Evolutionary conservation across 164 flowering plant species (phyloP).

Genomic region (Brasenia schreberi): DNA sequence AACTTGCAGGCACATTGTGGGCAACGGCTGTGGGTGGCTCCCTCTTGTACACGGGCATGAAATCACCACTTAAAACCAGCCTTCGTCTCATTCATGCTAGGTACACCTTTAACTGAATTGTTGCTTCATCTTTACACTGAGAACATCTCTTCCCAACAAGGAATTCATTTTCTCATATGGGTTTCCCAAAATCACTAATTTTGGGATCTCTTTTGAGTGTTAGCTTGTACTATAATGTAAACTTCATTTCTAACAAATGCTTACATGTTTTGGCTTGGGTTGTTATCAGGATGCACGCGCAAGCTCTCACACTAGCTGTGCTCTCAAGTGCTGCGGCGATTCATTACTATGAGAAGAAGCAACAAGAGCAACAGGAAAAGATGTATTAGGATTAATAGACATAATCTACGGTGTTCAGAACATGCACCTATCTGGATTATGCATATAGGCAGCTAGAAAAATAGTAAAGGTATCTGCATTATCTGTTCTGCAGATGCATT

Average conservation of each 20-base stretch:
- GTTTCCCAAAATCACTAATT: not conserved
- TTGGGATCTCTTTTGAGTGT: too few species aligned
- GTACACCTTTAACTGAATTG: constrained; percentile 9
- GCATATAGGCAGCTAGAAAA: too few species aligned
- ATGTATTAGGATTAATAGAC: too few species aligned
- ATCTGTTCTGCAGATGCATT: too few species aligned
- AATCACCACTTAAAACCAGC: constrained; percentile 51
- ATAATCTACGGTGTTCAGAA: too few species aligned
- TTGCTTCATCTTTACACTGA: not conserved
- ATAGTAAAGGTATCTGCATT: too few species aligned
- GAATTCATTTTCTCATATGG: not conserved
- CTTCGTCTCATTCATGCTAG: constrained; percentile 83
- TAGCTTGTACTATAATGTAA: too few species aligned
- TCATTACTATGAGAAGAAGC: constrained; percentile 29
- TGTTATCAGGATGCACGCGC: constrained; percentile 74
- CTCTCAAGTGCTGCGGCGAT: constrained; percentile 56
- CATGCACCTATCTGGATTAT: too few species aligned
- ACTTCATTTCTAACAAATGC: not conserved
- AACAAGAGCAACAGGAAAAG: not conserved
- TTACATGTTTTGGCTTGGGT: not conserved
- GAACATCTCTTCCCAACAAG: not conserved
- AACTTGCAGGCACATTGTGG: constrained; percentile 50
- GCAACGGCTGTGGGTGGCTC: constrained; percentile 68
- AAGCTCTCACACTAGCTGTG: constrained; percentile 70
- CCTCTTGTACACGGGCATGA: constrained; percentile 29